Evolutionary conservation across 1,284 basidiomycete species (phyloP).

Genomic region (Neolentinus lepideus): DNA sequence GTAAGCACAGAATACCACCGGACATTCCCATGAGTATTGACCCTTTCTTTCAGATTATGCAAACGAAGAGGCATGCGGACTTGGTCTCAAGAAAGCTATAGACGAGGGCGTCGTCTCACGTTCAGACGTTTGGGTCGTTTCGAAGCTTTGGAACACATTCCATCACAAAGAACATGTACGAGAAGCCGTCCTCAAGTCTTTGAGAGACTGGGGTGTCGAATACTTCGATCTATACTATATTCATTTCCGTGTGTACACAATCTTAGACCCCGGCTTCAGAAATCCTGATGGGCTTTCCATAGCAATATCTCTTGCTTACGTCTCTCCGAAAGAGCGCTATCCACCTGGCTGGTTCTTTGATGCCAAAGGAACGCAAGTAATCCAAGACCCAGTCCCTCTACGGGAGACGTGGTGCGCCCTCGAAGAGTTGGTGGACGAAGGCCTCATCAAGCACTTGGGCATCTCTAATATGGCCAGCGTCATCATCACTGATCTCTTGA

Average conservation of each 20-base stretch:
- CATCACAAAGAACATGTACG: conserved; percentile 17
- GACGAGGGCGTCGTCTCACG: conserved; percentile 31
- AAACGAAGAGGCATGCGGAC: conserved; percentile 31
- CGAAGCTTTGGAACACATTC: conserved; percentile 22
- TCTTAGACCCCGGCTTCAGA: background rate
- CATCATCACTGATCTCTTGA: conserved; percentile 18
- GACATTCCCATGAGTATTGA: background rate
- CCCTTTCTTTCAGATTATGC: conserved; percentile 22
- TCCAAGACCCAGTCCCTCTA: conserved; percentile 15
- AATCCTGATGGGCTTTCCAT: background rate
- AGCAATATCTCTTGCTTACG: background rate
- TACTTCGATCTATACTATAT: conserved; percentile 20
- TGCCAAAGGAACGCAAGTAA: conserved; percentile 15
- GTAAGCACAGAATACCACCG: conserved; percentile 2
- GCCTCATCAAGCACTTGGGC: conserved; percentile 16
- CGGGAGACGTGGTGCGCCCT: conserved; percentile 20
- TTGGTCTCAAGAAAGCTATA: conserved; percentile 29
- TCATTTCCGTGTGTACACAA: conserved; percentile 17
- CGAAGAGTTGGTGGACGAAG: conserved; percentile 18
- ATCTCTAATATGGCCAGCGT: conserved; percentile 18
- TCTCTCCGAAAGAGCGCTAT: conserved; percentile 14
- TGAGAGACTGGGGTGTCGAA: conserved; percentile 19
- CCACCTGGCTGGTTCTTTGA: conserved; percentile 18
- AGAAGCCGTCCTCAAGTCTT: conserved; percentile 15
- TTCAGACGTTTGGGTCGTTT: conserved; percentile 28